Evolutionary conservation across 495 filamentous ascomycete species (phyloP).

Genomic region (Aspergillus sparsus): DNA sequence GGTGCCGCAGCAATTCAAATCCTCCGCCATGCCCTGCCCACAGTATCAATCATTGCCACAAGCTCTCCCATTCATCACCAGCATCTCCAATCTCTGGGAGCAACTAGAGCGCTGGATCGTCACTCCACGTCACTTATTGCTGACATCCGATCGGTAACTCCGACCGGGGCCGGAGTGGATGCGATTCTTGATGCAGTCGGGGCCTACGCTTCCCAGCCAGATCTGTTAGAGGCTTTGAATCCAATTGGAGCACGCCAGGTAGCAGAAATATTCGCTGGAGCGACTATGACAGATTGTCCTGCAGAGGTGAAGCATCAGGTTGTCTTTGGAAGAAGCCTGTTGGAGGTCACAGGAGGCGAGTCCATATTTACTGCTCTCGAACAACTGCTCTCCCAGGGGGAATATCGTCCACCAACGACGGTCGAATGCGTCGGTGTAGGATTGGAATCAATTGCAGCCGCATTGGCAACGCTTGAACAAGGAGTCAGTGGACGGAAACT

Average conservation of each 20-base stretch:
- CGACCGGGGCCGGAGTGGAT: not conserved
- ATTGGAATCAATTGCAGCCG: not conserved
- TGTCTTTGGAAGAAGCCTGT: not conserved
- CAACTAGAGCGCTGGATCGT: not conserved
- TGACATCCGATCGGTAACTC: not conserved
- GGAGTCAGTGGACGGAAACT: not conserved
- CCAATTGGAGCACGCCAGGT: not conserved
- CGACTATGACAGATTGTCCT: not conserved
- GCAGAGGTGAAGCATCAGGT: not conserved
- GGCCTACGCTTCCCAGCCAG: not conserved
- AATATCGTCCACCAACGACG: not conserved
- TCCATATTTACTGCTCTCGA: not conserved
- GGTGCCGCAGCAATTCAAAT: not conserved
- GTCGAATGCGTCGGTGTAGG: not conserved
- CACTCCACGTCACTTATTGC: no score
- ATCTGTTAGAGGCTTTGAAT: not conserved
- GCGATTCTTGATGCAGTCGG: slow-evolving; percentile 7
- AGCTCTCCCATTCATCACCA: not conserved
- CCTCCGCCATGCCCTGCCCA: not conserved
- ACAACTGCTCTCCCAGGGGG: not conserved
- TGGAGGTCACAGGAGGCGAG: not conserved
- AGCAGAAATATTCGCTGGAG: not conserved
- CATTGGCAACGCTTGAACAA: not conserved
- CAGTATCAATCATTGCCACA: slow-evolving; percentile 1
- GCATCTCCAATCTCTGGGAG: not conserved